A percentile compares a stretch with the other conserved stretches of the same genome.
phyloP scores from a whole-genome alignment of 2,329 filamentous ascomycete genomes.

The Aspergillus clavatus region DNA sequence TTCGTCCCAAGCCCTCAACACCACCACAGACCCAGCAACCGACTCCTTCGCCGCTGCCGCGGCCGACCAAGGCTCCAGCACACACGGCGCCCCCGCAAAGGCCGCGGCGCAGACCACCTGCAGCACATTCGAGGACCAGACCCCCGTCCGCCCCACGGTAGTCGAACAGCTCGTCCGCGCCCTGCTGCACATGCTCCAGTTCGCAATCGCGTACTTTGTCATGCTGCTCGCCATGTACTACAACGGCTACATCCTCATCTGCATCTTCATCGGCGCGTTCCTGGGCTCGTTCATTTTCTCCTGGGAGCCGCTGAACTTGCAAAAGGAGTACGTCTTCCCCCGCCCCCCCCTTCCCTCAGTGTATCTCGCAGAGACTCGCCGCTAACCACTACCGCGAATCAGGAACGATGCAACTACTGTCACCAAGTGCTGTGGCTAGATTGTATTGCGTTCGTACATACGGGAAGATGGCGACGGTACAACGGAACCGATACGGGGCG shows the following conservation, averaged over 20 bases:
- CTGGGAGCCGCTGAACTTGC: conserved; percentile 51
- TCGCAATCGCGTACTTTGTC: conserved; percentile 71
- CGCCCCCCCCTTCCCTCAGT: not conserved
- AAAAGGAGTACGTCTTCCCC: conserved; percentile 17
- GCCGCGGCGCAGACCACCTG: not conserved
- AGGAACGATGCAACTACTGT: conserved; percentile 21
- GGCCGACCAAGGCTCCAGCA: not conserved
- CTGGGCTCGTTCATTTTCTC: conserved; percentile 68
- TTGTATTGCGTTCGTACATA: not conserved
- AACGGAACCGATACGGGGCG: too few species aligned
- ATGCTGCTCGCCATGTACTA: conserved; percentile 66
- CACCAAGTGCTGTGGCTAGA: conserved; percentile 23
- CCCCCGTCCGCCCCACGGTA: conserved; percentile 52
- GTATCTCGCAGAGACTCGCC: too few species aligned
- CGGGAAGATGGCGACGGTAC: too few species aligned
- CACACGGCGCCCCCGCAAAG: not conserved
- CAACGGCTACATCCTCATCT: conserved; percentile 73
- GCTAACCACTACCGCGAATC: not conserved
- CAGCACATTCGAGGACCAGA: not conserved
- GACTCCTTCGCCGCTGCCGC: not conserved
- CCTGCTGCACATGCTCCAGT: conserved; percentile 64
- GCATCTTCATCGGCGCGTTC: conserved; percentile 71
- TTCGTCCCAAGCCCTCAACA: not conserved
- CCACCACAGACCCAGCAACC: not conserved
- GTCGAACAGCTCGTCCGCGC: conserved; percentile 64